phyloP scores from a whole-genome alignment of 78 protist species.

The Dictyostelium citrinum region DNA sequence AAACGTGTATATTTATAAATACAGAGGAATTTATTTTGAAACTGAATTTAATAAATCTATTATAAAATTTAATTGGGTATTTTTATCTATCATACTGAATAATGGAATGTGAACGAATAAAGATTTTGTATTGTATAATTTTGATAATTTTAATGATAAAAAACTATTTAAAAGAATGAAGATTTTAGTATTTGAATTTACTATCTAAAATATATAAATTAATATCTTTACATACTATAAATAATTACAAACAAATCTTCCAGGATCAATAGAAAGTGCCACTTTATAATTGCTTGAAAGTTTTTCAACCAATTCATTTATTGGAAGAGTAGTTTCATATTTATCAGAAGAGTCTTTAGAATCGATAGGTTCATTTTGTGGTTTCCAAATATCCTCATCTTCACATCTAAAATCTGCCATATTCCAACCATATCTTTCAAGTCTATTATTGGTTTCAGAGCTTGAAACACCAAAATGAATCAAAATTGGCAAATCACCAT shows the following conservation, averaged over 20 bases:
- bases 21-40: background rate
- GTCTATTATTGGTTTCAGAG: background rate
- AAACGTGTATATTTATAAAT: background rate
- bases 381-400: background rate
- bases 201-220: background rate
- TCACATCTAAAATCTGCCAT: background rate
- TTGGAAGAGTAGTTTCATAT: background rate
- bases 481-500: background rate
- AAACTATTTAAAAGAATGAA: background rate
- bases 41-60: background rate
- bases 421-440: background rate
- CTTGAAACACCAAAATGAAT: background rate
- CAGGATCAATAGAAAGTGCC: background rate
- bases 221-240: background rate
- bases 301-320: background rate
- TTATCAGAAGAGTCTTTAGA: background rate
- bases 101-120: background rate
- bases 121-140: background rate
- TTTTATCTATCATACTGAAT: background rate
- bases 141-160: constrained; percentile 14
- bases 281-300: background rate
- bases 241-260: constrained; percentile 8
- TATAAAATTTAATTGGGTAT: background rate
- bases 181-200: background rate
- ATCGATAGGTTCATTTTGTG: background rate